These are phyloP conservation scores for Candida pseudoglaebosa DNA, from an alignment of 805 yeast species.

Conservation along the genomic window DNA sequence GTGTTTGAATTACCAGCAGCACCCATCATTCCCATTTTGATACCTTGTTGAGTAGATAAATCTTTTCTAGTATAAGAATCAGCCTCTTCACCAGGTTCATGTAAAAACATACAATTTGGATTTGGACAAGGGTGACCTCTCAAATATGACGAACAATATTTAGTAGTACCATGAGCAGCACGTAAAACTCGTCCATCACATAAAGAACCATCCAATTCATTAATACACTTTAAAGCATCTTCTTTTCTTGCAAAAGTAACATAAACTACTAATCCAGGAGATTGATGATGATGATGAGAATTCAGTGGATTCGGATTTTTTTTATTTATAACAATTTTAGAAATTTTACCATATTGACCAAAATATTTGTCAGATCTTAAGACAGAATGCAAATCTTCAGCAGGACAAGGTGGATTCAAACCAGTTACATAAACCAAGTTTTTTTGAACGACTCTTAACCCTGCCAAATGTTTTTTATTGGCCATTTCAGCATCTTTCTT, in stretches of 20 bases:
- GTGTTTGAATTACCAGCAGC: slow-evolving; percentile 20
- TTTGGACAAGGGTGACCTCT: slow-evolving; percentile 96
- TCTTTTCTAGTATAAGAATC: slow-evolving; percentile 92
- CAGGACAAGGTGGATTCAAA: slow-evolving; percentile 76
- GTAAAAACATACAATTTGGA: slow-evolving; percentile 98
- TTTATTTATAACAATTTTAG: slow-evolving; percentile 88
- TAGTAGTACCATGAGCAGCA: slow-evolving; percentile 98
- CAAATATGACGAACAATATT: slow-evolving; percentile 93
- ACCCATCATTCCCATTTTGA: slow-evolving; percentile 50
- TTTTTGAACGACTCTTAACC: slow-evolving; percentile 97
- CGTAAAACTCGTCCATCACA: slow-evolving; percentile 86
- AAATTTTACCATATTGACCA: slow-evolving; percentile 97
- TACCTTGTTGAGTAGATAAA: slow-evolving; percentile 69
- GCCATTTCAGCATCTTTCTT: slow-evolving; percentile 84
- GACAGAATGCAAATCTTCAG: slow-evolving; percentile 78
- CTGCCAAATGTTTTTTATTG: slow-evolving; percentile 85
- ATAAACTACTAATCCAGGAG: slow-evolving; percentile 88
- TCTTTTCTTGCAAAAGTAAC: slow-evolving; percentile 92
- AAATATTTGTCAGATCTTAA: slow-evolving; percentile 88
- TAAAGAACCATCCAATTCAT: slow-evolving; percentile 86
- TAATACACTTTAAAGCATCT: slow-evolving; percentile 91
- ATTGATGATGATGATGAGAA: slow-evolving; percentile 39
- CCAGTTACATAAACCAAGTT: slow-evolving; percentile 96
- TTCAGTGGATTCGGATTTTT: slow-evolving; percentile 48
- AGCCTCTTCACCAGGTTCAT: slow-evolving; percentile 99